Percentiles rank a stretch among this genome's conserved stretches.
Conservation (phyloP, 305 asterid genomes). For the Fraxinus xanthoxyloides region DNA sequence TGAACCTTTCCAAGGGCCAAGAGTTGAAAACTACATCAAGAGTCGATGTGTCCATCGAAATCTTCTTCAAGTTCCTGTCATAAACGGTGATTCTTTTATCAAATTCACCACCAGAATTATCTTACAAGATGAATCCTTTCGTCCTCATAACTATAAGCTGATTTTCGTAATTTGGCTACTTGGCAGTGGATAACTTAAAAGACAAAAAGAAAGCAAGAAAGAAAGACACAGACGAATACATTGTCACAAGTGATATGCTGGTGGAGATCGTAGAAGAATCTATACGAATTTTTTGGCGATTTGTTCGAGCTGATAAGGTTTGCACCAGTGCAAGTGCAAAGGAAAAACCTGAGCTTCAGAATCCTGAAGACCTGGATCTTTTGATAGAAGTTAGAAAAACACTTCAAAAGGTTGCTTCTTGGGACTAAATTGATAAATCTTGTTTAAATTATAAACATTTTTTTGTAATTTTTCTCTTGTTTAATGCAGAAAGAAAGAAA, state of each 20-base stretch:
- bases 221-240: conserved; percentile 42
- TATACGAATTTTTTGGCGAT: conserved; percentile 81
- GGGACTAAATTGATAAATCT: not conserved
- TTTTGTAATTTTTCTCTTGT: not conserved
- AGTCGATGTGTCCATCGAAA: conserved; percentile 68
- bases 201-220: conserved; percentile 43
- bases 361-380: conserved; percentile 51
- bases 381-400: conserved; percentile 43
- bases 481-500: conserved; percentile 79
- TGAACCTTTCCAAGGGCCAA: conserved; percentile 76
- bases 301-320: conserved; percentile 74
- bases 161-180: not conserved
- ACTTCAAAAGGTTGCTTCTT: conserved; percentile 62
- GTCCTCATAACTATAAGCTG: not conserved
- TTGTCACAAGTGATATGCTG: conserved; percentile 58
- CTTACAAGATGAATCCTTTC: not conserved
- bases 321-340: conserved; percentile 34
- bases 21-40: conserved; percentile 67
- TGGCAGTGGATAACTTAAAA: conserved; percentile 60
- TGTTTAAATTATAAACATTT: not conserved
- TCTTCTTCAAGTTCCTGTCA: conserved; percentile 91
- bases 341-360: conserved; percentile 41
- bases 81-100: conserved; percentile 48
- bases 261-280: conserved; percentile 90
- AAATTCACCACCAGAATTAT: not conserved